Percentiles rank a stretch among this genome's conserved stretches.
These are phyloP conservation scores for Penicillium oxalicum DNA, from an alignment of 2,329 filamentous ascomycete genomes.

Conservation along the genomic window DNA sequence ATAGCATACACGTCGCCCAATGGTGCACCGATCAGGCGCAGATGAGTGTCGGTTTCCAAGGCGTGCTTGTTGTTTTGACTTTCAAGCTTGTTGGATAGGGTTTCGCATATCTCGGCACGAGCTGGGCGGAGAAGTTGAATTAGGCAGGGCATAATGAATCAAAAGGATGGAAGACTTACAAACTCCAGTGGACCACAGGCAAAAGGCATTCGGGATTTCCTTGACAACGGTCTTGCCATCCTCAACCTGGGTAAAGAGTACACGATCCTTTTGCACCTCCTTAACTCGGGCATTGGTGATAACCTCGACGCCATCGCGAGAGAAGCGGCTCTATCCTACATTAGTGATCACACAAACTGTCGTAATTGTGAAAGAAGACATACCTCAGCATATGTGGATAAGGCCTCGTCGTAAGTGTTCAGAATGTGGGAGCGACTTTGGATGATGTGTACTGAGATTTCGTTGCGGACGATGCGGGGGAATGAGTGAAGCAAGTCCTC, in stretches of 20 bases:
- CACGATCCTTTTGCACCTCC: conserved; percentile 76
- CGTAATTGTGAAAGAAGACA: not conserved
- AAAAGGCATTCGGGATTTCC: conserved; percentile 92
- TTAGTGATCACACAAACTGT: conserved; percentile 3
- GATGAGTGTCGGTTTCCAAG: conserved; percentile 88
- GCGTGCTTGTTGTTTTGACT: conserved; percentile 83
- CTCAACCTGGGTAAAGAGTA: conserved; percentile 81
- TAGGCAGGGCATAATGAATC: not conserved
- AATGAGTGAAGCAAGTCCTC: conserved; percentile 83
- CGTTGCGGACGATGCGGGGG: conserved; percentile 84
- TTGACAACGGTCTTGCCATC: conserved; percentile 74
- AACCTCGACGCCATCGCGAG: conserved; percentile 84
- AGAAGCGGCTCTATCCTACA: conserved; percentile 59
- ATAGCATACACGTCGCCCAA: conserved; percentile 94
- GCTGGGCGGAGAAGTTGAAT: conserved; percentile 34
- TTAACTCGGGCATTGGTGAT: conserved; percentile 90
- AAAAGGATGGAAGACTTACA: conserved; percentile 29
- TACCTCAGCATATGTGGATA: conserved; percentile 83
- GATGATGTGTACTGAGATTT: conserved; percentile 95
- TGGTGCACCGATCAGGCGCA: conserved; percentile 81
- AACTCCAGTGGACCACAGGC: conserved; percentile 95
- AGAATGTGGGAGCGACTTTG: conserved; percentile 92
- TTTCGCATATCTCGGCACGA: conserved; percentile 74
- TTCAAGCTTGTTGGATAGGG: conserved; percentile 68
- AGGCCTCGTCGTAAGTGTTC: conserved; percentile 94